Evolutionary conservation across 768 basidiomycete species (phyloP).

Genomic region (Kwoniella shandongensis): DNA sequence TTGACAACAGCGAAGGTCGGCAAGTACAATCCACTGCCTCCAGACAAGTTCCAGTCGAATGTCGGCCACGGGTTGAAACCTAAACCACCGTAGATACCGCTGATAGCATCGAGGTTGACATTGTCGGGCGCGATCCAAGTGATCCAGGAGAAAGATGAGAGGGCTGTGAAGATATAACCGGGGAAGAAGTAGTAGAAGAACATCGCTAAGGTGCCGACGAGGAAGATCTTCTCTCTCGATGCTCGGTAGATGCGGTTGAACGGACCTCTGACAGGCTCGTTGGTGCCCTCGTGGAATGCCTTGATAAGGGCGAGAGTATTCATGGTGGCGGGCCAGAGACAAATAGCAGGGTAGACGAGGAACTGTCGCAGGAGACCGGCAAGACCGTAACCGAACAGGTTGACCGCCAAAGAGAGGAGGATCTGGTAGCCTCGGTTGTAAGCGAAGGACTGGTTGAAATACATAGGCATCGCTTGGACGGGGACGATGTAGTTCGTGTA

Average conservation of each 20-base stretch:
- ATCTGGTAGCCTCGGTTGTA: constrained; percentile 50
- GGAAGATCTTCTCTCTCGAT: constrained; percentile 16
- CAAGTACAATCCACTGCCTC: constrained; percentile 45
- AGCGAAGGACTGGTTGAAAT: constrained; percentile 50
- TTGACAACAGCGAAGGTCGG: constrained; percentile 56
- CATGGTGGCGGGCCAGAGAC: constrained; percentile 14
- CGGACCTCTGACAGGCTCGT: constrained; percentile 97
- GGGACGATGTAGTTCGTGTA: constrained; percentile 47
- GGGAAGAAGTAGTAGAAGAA: constrained; percentile 49
- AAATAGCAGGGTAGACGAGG: constrained; percentile 79
- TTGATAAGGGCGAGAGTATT: constrained; percentile 11
- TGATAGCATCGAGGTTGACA: constrained; percentile 48
- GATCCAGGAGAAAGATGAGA: constrained; percentile 50
- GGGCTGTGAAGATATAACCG: constrained; percentile 27
- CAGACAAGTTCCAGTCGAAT: constrained; percentile 53
- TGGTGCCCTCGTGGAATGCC: constrained; percentile 52
- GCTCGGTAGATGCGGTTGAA: constrained; percentile 60
- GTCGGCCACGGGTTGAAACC: constrained; percentile 53
- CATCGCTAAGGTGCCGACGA: constrained; percentile 6
- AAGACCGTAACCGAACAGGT: constrained; percentile 89
- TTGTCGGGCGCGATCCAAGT: constrained; percentile 56
- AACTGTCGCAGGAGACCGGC: constrained; percentile 85
- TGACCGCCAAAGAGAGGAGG: constrained; percentile 72
- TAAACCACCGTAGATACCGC: constrained; percentile 45
- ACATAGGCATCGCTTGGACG: constrained; percentile 39